Conservation (phyloP, 2,329 filamentous ascomycete species). For the Elsinoe necatrix region DNA sequence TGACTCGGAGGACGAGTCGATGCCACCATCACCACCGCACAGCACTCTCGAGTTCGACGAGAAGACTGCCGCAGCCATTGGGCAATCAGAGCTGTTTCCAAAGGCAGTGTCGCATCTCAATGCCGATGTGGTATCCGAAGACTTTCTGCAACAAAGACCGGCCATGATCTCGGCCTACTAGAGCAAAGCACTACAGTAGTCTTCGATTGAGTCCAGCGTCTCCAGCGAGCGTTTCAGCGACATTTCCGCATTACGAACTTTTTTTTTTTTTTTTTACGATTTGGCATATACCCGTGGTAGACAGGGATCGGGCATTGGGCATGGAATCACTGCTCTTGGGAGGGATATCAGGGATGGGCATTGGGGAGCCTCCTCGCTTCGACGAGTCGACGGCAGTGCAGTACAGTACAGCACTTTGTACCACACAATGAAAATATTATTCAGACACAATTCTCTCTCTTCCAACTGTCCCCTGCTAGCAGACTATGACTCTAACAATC, state of each 20-base stretch:
- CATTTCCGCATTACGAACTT: slow-evolving; percentile 6
- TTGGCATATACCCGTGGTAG: slow-evolving; percentile 9
- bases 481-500: background rate
- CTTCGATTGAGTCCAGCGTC: slow-evolving; percentile 9
- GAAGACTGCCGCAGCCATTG: slow-evolving; percentile 35
- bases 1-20: slow-evolving; percentile 40
- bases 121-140: slow-evolving; percentile 3
- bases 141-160: slow-evolving; percentile 2
- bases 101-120: slow-evolving; percentile 4
- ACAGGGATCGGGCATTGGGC: background rate
- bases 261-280: no score
- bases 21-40: slow-evolving; percentile 40
- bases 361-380: slow-evolving; percentile 2
- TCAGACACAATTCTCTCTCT: background rate
- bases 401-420: slow-evolving; percentile 10
- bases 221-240: slow-evolving; percentile 12
- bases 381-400: slow-evolving; percentile 7
- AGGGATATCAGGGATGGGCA: background rate
- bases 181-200: background rate
- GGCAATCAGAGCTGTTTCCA: slow-evolving; percentile 17
- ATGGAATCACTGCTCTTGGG: slow-evolving; percentile 11
- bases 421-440: slow-evolving; percentile 10
- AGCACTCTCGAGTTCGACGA: slow-evolving; percentile 38
- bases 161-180: slow-evolving; percentile 15
- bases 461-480: background rate